Conservation (phyloP, 805 yeast species). For the Yarrowia yakushimensis region DNA sequence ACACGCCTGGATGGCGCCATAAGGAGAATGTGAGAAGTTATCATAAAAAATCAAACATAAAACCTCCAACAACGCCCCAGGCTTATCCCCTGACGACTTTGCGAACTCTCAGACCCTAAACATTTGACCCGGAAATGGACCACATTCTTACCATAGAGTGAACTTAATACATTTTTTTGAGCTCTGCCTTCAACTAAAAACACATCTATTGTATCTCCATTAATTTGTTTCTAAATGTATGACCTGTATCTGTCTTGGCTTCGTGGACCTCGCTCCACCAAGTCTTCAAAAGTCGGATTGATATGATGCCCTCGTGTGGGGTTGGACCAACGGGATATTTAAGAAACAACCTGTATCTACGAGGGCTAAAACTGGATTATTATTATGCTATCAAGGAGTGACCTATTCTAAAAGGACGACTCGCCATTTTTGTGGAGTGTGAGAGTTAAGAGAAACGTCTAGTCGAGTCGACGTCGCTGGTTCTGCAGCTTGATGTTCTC, state of each 20-base stretch:
- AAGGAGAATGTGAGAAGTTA: neutral
- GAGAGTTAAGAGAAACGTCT: neutral
- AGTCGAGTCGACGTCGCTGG: constrained; percentile 19
- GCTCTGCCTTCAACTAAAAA: no score
- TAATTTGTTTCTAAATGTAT: constrained; percentile 28
- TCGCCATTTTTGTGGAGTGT: neutral
- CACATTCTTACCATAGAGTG: neutral
- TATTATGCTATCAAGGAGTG: constrained; percentile 13
- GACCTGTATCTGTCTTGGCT: constrained; percentile 34
- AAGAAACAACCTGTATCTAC: constrained; percentile 24
- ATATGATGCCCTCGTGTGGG: constrained; percentile 13
- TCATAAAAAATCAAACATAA: neutral
- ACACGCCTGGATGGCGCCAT: neutral
- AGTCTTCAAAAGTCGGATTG: constrained; percentile 30
- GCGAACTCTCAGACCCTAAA: neutral
- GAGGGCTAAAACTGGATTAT: constrained; percentile 10
- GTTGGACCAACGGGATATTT: constrained; percentile 9
- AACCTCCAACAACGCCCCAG: neutral
- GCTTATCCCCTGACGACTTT: neutral
- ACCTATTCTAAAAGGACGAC: neutral
- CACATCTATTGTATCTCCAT: no score
- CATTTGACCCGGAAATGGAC: neutral
- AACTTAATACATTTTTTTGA: neutral
- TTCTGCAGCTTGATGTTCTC: constrained; percentile 10
- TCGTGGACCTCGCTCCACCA: constrained; percentile 26